Conservation (phyloP, 2,329 filamentous ascomycete genomes). For the Microdochium trichocladiopsis region DNA sequence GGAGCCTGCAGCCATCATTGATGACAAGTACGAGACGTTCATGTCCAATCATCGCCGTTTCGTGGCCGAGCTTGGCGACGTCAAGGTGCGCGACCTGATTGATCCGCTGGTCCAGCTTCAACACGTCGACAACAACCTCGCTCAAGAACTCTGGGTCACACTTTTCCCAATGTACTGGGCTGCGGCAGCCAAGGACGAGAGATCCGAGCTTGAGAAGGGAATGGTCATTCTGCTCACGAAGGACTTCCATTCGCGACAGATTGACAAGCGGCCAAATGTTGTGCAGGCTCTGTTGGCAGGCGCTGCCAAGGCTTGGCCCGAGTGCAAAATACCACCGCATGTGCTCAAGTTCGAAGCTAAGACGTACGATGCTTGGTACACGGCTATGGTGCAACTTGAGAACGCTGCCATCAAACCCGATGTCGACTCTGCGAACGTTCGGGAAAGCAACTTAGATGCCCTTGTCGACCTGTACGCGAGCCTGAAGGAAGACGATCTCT, state of each 20-base stretch:
- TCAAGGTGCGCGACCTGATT: slow-evolving; percentile 81
- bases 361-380: slow-evolving; percentile 96
- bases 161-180: slow-evolving; percentile 95
- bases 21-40: slow-evolving; percentile 75
- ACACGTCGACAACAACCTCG: slow-evolving; percentile 74
- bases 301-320: slow-evolving; percentile 73
- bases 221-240: slow-evolving; percentile 88
- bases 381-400: slow-evolving; percentile 84
- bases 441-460: slow-evolving; percentile 93
- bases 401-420: slow-evolving; percentile 79
- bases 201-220: slow-evolving; percentile 81
- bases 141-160: slow-evolving; percentile 83
- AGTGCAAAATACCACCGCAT: slow-evolving; percentile 89
- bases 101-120: slow-evolving; percentile 89
- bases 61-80: slow-evolving; percentile 72
- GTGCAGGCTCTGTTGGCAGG: slow-evolving; percentile 88
- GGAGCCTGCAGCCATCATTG: slow-evolving; percentile 62
- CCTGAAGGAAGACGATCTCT: slow-evolving; percentile 91
- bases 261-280: slow-evolving; percentile 93
- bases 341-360: slow-evolving; percentile 92
- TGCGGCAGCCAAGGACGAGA: slow-evolving; percentile 77
- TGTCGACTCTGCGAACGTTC: slow-evolving; percentile 73
- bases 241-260: slow-evolving; percentile 89
- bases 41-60: slow-evolving; percentile 78
- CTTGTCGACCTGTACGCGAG: slow-evolving; percentile 88